Evolutionary conservation across 352 stramenopile species (phyloP).

Genomic region (Phytophthora cactorum): DNA sequence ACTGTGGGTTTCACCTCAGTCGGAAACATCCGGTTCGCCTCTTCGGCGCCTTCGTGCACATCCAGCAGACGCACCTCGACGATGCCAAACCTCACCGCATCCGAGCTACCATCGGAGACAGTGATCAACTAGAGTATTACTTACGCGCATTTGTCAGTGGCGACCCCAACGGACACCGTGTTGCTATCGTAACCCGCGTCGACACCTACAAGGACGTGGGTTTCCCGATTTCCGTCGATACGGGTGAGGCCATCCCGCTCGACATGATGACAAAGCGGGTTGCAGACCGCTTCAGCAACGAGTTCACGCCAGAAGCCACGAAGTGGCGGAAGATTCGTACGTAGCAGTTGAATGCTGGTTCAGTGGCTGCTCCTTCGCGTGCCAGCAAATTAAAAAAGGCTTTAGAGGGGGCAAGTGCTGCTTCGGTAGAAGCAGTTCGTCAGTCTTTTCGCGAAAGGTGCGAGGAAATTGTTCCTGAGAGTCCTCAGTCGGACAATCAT

Average conservation of each 20-base stretch:
- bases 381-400: constrained; percentile 3
- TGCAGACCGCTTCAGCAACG: neutral
- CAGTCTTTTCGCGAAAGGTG: neutral
- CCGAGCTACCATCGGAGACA: neutral
- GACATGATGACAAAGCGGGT: constrained; percentile 11
- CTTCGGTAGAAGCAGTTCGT: neutral
- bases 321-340: constrained; percentile 11
- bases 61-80: constrained; percentile 2
- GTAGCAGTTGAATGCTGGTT: neutral
- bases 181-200: neutral
- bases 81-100: neutral
- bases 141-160: constrained; percentile 1
- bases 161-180: neutral
- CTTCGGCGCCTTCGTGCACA: neutral
- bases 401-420: neutral
- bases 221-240: constrained; percentile 2
- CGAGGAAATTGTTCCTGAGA: constrained; percentile 3
- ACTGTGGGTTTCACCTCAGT: too few relatives aligned
- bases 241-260: neutral
- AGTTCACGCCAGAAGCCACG: neutral
- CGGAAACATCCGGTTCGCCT: too few relatives aligned
- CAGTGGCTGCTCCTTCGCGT: neutral
- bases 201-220: neutral
- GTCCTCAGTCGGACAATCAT: neutral
- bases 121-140: constrained; percentile 4